These are phyloP conservation scores for Melampsora larici-populina DNA, from an alignment of 1,284 basidiomycete species.

Conservation along the genomic window DNA sequence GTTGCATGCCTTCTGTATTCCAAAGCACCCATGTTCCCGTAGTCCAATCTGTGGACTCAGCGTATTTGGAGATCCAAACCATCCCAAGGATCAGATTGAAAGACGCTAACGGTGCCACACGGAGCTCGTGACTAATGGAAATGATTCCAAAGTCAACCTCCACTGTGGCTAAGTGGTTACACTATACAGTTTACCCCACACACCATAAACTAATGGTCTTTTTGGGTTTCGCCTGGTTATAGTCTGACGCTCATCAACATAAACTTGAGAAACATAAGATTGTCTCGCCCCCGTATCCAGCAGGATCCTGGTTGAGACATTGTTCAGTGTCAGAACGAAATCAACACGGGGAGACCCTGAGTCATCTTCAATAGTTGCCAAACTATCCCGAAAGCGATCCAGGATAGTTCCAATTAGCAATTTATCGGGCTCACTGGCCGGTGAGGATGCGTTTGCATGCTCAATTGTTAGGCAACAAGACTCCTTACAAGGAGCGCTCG, in stretches of 20 bases:
- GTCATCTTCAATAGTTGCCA: not conserved
- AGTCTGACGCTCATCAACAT: not conserved
- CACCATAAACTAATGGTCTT: not conserved
- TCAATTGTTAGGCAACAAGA: not conserved
- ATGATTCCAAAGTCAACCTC: too few relatives aligned
- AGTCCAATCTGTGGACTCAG: not conserved
- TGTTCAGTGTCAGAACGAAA: not conserved
- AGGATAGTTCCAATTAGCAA: not conserved
- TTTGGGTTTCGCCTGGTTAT: not conserved
- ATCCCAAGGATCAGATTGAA: slow-evolving; percentile 8
- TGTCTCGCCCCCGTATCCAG: too few relatives aligned
- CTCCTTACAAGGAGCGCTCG: too few relatives aligned
- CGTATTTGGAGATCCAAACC: slow-evolving; percentile 14
- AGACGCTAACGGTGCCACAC: not conserved
- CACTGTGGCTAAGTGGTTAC: not conserved
- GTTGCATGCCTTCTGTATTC: not conserved
- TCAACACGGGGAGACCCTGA: not conserved
- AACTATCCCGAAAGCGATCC: not conserved
- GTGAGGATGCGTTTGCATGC: not conserved
- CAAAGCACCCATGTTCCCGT: not conserved
- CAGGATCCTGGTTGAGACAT: not conserved
- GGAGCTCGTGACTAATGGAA: not conserved
- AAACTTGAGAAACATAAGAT: not conserved
- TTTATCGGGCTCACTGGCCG: too few relatives aligned
- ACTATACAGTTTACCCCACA: not conserved